phyloP scores from a whole-genome alignment of 768 basidiomycete genomes.

The Tylopilus intermedius region DNA sequence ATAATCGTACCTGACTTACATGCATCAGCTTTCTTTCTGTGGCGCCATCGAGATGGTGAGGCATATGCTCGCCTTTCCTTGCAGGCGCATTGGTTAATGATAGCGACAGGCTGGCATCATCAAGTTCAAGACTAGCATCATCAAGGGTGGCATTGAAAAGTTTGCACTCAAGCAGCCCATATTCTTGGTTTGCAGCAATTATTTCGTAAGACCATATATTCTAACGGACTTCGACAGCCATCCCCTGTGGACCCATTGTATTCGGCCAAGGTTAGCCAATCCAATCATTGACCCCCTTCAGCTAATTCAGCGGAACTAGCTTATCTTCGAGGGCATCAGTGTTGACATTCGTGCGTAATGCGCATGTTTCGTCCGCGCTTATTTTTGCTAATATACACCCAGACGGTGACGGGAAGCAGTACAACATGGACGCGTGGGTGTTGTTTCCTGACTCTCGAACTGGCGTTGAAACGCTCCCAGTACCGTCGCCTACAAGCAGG shows the following conservation, averaged over 20 bases:
- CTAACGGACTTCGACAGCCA: constrained; percentile 39
- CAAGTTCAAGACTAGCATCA: constrained; percentile 66
- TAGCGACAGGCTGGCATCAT: constrained; percentile 57
- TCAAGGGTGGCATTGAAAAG: constrained; percentile 71
- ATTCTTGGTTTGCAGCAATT: constrained; percentile 46
- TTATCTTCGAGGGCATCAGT: constrained; percentile 72
- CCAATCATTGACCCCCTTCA: not conserved
- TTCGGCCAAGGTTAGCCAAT: constrained; percentile 48
- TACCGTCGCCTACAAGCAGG: constrained; percentile 76
- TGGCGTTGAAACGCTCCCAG: constrained; percentile 27
- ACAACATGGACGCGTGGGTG: constrained; percentile 37
- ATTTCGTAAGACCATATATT: too few species aligned
- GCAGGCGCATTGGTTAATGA: too few species aligned
- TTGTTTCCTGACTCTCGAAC: not conserved
- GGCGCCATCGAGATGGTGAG: constrained; percentile 70
- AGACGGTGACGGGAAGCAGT: constrained; percentile 55
- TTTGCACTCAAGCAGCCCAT: constrained; percentile 72
- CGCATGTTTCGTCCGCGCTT: not conserved
- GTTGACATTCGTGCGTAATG: constrained; percentile 57
- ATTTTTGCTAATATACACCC: not conserved
- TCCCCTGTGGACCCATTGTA: constrained; percentile 74
- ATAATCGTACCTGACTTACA: not conserved
- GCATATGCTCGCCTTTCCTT: too few species aligned
- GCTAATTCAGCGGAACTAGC: constrained; percentile 28
- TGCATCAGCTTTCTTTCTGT: constrained; percentile 58